Conservation (phyloP, 768 basidiomycete genomes). For the Bullera alba region DNA sequence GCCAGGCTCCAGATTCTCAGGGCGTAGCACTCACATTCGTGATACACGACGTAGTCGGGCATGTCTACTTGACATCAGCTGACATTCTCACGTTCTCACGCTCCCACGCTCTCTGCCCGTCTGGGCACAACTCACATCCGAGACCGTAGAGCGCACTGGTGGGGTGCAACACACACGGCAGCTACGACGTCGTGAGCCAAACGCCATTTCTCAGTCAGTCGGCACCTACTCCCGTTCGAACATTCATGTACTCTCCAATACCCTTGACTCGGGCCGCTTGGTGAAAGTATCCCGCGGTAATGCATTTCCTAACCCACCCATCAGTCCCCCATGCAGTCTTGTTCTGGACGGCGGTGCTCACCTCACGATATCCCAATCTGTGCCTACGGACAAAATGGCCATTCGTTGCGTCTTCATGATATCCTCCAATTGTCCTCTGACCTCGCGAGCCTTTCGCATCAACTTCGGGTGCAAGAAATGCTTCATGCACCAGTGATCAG, state of each 20-base stretch:
- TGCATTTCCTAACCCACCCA: constrained; percentile 95
- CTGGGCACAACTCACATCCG: constrained; percentile 61
- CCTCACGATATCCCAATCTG: constrained; percentile 86
- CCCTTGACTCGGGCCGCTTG: constrained; percentile 97
- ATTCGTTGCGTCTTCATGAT: constrained; percentile 99
- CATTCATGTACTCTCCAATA: constrained; percentile 97
- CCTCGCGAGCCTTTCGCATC: constrained; percentile 88
- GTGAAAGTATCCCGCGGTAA: constrained; percentile 96
- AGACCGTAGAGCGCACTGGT: constrained; percentile 94
- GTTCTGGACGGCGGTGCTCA: too few relatives aligned
- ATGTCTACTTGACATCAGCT: constrained; percentile 57
- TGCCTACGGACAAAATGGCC: constrained; percentile 82
- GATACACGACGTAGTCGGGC: constrained; percentile 93
- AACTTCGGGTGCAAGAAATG: constrained; percentile 97
- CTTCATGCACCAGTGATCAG: constrained; percentile 88
- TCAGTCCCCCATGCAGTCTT: too few relatives aligned
- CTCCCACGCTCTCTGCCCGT: background rate
- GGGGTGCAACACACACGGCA: constrained; percentile 92
- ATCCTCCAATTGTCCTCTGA: constrained; percentile 89
- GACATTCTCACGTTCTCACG: constrained; percentile 2
- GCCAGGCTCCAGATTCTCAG: background rate
- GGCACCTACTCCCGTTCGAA: constrained; percentile 62
- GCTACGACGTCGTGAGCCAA: constrained; percentile 10
- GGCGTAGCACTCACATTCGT: constrained; percentile 54
- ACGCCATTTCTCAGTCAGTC: background rate